Conservation (phyloP, 2,329 filamentous ascomycete genomes). For the Epicoccum nigrum region DNA sequence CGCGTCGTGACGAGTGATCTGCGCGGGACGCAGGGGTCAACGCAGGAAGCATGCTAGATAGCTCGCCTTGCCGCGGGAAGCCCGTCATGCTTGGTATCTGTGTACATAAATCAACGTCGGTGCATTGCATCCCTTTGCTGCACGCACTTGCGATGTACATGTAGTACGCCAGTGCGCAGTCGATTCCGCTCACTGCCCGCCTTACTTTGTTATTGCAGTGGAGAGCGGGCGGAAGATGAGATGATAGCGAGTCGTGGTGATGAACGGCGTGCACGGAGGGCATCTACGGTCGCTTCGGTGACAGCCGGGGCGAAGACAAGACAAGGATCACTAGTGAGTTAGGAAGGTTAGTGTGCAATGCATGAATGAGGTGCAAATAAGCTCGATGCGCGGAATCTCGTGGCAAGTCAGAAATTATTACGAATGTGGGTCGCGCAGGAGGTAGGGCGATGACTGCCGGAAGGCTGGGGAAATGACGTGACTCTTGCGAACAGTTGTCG, state of each 20-base stretch:
- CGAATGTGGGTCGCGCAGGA: not conserved
- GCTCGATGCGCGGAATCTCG: slow-evolving; percentile 5
- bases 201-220: too few relatives aligned
- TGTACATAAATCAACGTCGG: too few relatives aligned
- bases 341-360: not conserved
- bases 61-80: too few relatives aligned
- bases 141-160: too few relatives aligned
- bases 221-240: not conserved
- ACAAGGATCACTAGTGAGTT: not conserved
- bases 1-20: not conserved
- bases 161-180: too few relatives aligned
- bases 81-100: too few relatives aligned
- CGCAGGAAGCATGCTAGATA: too few relatives aligned
- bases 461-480: not conserved
- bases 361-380: slow-evolving; percentile 15
- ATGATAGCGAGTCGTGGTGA: not conserved
- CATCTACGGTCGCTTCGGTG: slow-evolving; percentile 3
- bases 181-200: too few relatives aligned
- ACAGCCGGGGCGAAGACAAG: not conserved
- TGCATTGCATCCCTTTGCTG: too few relatives aligned
- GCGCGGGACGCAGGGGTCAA: not conserved
- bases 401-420: not conserved
- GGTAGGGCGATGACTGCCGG: not conserved
- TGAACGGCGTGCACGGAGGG: not conserved
- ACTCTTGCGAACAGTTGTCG: not conserved